Base-by-base conservation (phyloP, 495 filamentous ascomycete species). In the Penicillium paradoxum region DNA sequence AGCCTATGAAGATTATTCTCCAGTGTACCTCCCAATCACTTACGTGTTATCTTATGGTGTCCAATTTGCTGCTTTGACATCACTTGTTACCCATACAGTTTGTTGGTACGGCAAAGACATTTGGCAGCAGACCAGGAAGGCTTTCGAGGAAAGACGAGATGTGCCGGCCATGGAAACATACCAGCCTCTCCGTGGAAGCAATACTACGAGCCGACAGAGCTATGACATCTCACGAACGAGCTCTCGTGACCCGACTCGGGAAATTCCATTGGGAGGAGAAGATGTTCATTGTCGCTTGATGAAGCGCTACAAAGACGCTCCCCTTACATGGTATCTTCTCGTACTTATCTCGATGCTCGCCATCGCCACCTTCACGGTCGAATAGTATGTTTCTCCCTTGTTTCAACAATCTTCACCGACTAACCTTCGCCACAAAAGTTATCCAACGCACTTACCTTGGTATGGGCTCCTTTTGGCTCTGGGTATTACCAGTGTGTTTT, bases 21-120 rank as follows among this genome's bases (percentile, higher is more conserved):
- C 87, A 25, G 86, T 92, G 5, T 92, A 89, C 62, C 73, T 91
- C 19, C 87, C 89, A 7, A 90, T 92, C 55, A 91, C 89, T 15
- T 91, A 91, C 53, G 86, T 87, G 15, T 66, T 93, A 14, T 87
- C 85, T 51, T 95, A 92, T 53, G 89, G 82, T 0, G 81, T 92
- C 19, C 88, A 91, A 54, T 95, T 95, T 66, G 89, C 89, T 8
- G 85, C 84, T 3, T 71, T 95, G 34, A 83, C 89, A 17, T 82
- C 88, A 2, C 44, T 72, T 14, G 63, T 66, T 2, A 69, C 57
- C 24, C 65, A 63, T 43, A 62, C 55, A 17, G 14, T 68, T 27
- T 60, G 58, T 48, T 60, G 56, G 59, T 63, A 62, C 45, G 65
- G 64, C 14, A 63, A 60, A 15, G 65, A 60, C 57, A 74, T 65